A percentile compares a stretch with the other conserved stretches of the same genome.
Conservation (phyloP, 169 alveolate genomes). For the Eimeria praecox region DNA sequence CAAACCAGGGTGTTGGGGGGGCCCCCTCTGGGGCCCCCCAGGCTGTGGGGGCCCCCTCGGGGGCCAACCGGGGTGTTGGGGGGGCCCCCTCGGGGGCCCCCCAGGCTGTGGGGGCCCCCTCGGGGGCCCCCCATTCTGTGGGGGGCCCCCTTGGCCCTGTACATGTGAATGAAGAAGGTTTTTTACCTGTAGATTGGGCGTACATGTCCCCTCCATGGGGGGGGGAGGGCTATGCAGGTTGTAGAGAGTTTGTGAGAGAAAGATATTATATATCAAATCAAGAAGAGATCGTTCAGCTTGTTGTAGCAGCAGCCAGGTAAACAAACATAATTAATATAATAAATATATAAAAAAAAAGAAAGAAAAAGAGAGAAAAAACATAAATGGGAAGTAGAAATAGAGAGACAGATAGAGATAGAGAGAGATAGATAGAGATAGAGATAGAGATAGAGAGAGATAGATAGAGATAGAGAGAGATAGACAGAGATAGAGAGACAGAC, state of each 20-base stretch:
- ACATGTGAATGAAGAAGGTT: neutral
- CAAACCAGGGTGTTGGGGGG: no score
- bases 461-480: no score
- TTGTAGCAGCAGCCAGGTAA: neutral
- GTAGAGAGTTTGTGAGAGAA: neutral
- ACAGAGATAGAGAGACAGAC: no score
- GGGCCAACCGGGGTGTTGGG: no score
- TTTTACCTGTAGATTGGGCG: constrained; percentile 32
- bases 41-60: neutral
- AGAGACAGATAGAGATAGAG: no score
- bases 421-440: no score
- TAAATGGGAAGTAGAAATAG: no score
- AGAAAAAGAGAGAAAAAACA: no score
- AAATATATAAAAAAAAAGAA: no score
- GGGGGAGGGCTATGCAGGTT: constrained; percentile 56
- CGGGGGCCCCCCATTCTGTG: neutral
- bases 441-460: no score
- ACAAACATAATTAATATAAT: neutral
- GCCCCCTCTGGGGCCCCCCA: neutral
- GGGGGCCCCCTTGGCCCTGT: no score
- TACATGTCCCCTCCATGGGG: constrained; percentile 79
- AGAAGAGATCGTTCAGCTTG: neutral
- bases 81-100: constrained; percentile 18
- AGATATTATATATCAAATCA: neutral
- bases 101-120: neutral